These are phyloP conservation scores for Paraphoma chrysanthemicola DNA, from an alignment of 2,329 filamentous ascomycete genomes.

Conservation along the genomic window DNA sequence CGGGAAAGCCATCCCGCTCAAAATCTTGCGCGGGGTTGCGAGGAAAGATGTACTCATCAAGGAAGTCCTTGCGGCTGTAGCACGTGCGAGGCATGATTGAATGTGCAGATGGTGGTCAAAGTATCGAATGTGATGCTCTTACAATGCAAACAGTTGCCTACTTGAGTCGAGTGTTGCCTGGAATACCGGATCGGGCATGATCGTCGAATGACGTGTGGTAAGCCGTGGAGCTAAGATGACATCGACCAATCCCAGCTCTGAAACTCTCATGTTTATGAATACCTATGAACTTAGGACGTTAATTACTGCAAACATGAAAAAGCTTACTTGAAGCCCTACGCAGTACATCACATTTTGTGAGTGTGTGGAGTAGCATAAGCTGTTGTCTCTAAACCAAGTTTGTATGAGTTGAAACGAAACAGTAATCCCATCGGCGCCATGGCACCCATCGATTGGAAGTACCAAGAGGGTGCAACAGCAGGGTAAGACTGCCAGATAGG, in stretches of 20 bases:
- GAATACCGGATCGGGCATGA: conserved; percentile 5
- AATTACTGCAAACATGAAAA: no score
- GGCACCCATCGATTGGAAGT: conserved; percentile 29
- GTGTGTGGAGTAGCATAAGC: neutral
- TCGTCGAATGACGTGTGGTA: conserved; percentile 13
- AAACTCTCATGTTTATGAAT: neutral
- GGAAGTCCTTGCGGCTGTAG: conserved; percentile 14
- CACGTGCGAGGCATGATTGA: neutral
- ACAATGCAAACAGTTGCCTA: neutral
- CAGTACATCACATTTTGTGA: neutral
- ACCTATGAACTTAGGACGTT: no score
- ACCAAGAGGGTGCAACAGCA: conserved; percentile 31
- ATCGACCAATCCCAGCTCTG: neutral
- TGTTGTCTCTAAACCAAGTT: neutral
- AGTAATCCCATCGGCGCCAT: conserved; percentile 33
- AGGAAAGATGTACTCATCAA: conserved; percentile 20
- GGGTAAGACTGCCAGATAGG: conserved; percentile 41
- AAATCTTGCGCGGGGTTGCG: conserved; percentile 21
- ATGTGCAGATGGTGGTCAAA: neutral
- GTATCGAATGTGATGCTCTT: neutral
- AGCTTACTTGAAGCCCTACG: neutral
- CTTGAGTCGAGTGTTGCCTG: conserved; percentile 14
- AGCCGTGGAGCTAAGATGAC: neutral
- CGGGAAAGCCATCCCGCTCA: conserved; percentile 12
- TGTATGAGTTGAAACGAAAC: conserved; percentile 47